A percentile compares a stretch with the other conserved stretches of the same genome.
Conservation (phyloP, 257 asterid species). For the Cinchona pubescens region DNA sequence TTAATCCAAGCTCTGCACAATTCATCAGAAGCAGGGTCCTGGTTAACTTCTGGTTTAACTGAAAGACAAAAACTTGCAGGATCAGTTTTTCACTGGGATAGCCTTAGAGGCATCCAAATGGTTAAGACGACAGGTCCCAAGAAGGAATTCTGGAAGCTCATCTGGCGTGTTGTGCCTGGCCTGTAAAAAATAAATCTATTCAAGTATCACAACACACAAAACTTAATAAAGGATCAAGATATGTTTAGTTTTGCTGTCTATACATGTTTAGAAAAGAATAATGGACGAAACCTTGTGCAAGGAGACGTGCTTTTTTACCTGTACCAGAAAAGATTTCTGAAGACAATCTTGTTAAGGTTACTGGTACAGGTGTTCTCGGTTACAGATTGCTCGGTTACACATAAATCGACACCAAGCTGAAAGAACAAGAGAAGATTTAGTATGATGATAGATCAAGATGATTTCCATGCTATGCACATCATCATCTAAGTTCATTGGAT, state of each 20-base stretch:
- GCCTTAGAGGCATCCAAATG: conserved; percentile 74
- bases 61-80: background rate
- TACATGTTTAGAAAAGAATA: background rate
- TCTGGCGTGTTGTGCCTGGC: conserved; percentile 78
- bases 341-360: conserved; percentile 78
- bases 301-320: conserved; percentile 41
- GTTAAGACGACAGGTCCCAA: conserved; percentile 85
- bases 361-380: too few relatives aligned
- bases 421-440: conserved; percentile 10
- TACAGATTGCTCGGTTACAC: too few relatives aligned
- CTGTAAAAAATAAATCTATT: conserved; percentile 32
- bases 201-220: background rate
- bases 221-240: background rate
- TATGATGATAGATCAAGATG: background rate
- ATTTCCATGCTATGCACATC: background rate
- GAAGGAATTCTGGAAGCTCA: conserved; percentile 77
- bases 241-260: background rate
- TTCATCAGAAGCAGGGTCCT: background rate
- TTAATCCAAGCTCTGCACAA: background rate
- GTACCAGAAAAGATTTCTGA: conserved; percentile 90
- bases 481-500: background rate
- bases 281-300: background rate
- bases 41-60: background rate
- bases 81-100: conserved; percentile 33
- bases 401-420: conserved; percentile 76